These are phyloP conservation scores for Saccharomycopsis guyanensis DNA, from an alignment of 805 yeast genomes.

Conservation along the genomic window DNA sequence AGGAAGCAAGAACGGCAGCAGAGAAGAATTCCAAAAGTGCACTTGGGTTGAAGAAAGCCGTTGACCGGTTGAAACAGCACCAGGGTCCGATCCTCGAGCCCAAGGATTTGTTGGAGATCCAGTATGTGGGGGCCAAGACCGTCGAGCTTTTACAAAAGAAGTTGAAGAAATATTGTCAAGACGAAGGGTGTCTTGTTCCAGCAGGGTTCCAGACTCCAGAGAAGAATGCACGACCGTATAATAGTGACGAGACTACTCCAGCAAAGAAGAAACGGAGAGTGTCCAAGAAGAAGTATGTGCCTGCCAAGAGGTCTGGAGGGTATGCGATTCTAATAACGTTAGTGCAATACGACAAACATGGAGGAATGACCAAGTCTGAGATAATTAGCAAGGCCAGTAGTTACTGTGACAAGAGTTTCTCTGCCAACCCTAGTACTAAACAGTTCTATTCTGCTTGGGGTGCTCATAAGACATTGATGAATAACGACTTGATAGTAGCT, in stretches of 20 bases:
- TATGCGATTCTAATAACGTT: conserved; percentile 71
- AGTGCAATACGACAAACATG: conserved; percentile 36
- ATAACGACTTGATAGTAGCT: conserved; percentile 48
- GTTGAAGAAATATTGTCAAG: conserved; percentile 48
- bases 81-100: conserved; percentile 46
- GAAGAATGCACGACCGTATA: conserved; percentile 18
- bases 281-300: conserved; percentile 45
- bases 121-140: conserved; percentile 67
- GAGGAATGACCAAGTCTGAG: conserved; percentile 60
- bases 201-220: conserved; percentile 23
- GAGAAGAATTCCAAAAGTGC: conserved; percentile 45
- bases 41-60: conserved; percentile 47
- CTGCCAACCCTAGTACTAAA: conserved; percentile 48
- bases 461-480: conserved; percentile 53
- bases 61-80: conserved; percentile 39
- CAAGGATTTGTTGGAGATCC: conserved; percentile 48
- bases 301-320: conserved; percentile 71
- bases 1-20: conserved; percentile 38
- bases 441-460: conserved; percentile 74
- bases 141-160: conserved; percentile 41
- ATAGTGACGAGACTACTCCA: conserved; percentile 20
- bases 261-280: conserved; percentile 23
- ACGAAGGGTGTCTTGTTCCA: conserved; percentile 43
- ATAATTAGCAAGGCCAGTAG: conserved; percentile 46
- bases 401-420: conserved; percentile 52